Evolutionary conservation across 2,329 filamentous ascomycete genomes (phyloP), one percentile per base, ranked within the genome.

Genomic region (Chaetomiaceae sp.): DNA sequence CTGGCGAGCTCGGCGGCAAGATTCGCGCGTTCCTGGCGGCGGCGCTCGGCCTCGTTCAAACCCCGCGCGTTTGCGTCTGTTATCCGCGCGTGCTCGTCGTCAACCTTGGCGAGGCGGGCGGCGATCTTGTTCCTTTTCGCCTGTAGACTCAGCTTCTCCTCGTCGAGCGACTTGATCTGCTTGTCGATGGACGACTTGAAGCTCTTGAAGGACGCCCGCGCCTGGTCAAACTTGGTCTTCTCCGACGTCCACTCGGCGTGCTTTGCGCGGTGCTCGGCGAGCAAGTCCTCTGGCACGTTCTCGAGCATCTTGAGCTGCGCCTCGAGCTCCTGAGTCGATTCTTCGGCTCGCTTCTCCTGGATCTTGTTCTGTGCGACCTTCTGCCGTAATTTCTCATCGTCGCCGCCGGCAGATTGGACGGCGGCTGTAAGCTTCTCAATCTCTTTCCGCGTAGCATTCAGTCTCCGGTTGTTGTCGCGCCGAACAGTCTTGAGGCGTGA

Each of bases 281-380:
- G 63, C 42, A 89, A 77, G 16, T 83, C 80, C 21, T 79, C 75
- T 1, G 86, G 86, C 43, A 86, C 73, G 14, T 74, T 74, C 52
- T 83, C 83, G 44, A 86, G 73, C 23, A 78, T 75, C 60, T 82
- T 83, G n/a, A 87, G 77, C 53, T 89, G 83, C 21, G 73, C 73
- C 47, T 80, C 77, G 1, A 69, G 53, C 6, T 61, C 56, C 5
- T 48, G 44, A 9, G 65, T 67, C 12, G 65, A 62, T 34, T 69
- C 65, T 50, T 69, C 66, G 2, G 77, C 76, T 62, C 81, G 86
- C 51, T 82, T 81, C 67, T 86, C 85, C 65, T 87, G 85, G 50
- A 86, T 86, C 50, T 79, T 82, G 63, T 88, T 84, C 66, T 91
- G 87, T 55, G 83, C 78, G 40, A 87, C 81, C 66, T 89, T 87